Base-by-base conservation (phyloP, 2,329 filamentous ascomycete genomes). In the Hypoxylon sp. region DNA sequence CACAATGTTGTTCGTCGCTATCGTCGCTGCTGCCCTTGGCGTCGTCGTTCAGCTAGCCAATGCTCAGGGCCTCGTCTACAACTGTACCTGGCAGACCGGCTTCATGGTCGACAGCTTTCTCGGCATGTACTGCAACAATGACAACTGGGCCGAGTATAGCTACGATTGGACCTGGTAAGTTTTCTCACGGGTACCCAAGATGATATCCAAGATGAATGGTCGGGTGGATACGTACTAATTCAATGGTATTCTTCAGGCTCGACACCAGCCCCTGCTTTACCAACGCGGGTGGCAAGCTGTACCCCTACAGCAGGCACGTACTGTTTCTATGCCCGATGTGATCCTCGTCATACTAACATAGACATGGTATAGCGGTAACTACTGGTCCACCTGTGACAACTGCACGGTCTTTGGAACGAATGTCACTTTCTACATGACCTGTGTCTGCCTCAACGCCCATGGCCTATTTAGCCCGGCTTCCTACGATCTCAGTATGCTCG, bases 151-250 rank as follows among this genome's bases (percentile, higher is more conserved):
- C 1, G 46, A 74, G 5, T 82, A 75, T 61, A 77, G 74, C 22
- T 83, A 82, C 72, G 80, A 81, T 58, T 83, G 81, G 79, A 78
- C 81, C 11, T 81, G 78, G 81, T 81, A 72, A 70, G 73, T 33
- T 37, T 13, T 8, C 30, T 44, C 20, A n/a, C 40, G 17, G 17
- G 40, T 27, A 27, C 3, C 17, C 10, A 25, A 17, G 6, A 58
- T 40, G 2, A 46, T 27, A 27, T 27, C 17, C 10, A 25, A 17
- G 6, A 58, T 40, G 2, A 46, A 35, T 25, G 5, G 22, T 30
- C 1, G 31, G 10, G 2, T 35, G n/a, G 10, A 54, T 51, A 58
- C 61, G 60, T 27, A 64, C 61, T 69, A 60, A 66, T 31, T 30
- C 20, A 20, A 31, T 17, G 10, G 22, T 14, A n/a, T 40, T 17